Conservation (phyloP, 441 rosid genomes). For the Eruca vesicaria region DNA sequence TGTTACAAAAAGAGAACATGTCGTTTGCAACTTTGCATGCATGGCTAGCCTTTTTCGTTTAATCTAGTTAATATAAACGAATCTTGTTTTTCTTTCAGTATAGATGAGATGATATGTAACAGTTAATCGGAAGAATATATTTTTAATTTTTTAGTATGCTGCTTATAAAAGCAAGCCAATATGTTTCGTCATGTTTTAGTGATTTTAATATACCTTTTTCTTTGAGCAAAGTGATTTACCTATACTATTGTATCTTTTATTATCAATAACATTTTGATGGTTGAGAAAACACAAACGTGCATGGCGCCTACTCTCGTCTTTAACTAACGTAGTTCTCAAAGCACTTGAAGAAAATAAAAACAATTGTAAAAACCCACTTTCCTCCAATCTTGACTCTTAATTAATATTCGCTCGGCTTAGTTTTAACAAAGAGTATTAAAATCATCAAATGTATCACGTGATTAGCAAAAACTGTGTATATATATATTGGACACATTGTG, state of each 20-base stretch:
- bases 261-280: not conserved
- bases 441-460: conserved; percentile 4
- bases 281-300: not conserved
- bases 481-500: not conserved
- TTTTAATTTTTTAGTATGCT: too few species aligned
- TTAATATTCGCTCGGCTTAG: not conserved
- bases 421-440: not conserved
- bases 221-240: too few species aligned
- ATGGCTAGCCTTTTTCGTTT: not conserved
- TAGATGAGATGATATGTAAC: too few species aligned
- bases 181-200: not conserved
- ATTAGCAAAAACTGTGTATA: not conserved
- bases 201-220: too few species aligned
- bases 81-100: too few species aligned
- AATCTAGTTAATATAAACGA: not conserved
- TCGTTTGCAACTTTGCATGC: too few species aligned
- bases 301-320: not conserved
- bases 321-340: not conserved
- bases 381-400: conserved; percentile 1
- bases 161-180: too few species aligned
- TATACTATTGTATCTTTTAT: too few species aligned
- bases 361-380: not conserved
- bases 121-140: too few species aligned
- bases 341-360: not conserved
- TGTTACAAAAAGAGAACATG: too few species aligned